Percentiles rank a stretch among this genome's conserved stretches.
Evolutionary conservation across 768 basidiomycete genomes (phyloP).

Genomic region (Lactarius psammicola): DNA sequence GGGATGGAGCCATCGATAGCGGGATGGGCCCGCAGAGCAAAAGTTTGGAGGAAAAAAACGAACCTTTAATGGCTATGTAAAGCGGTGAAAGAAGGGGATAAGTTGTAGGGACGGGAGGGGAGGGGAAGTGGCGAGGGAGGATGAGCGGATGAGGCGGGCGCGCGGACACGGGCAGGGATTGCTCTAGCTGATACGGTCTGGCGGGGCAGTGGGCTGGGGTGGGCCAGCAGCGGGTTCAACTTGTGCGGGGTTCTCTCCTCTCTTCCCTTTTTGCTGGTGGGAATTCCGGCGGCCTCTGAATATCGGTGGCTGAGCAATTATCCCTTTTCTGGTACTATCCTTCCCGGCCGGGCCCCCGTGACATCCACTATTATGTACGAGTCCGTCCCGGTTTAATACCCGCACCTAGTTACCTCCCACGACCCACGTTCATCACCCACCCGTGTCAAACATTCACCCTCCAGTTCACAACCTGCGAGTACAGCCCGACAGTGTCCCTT

Average conservation of each 20-base stretch:
- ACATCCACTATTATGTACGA: not conserved
- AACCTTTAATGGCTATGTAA: constrained; percentile 17
- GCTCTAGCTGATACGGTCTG: constrained; percentile 7
- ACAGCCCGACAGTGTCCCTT: constrained; percentile 29
- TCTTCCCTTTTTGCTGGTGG: constrained; percentile 17
- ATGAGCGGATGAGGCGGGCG: constrained; percentile 21
- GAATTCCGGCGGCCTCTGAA: constrained; percentile 19
- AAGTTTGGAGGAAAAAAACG: constrained; percentile 1
- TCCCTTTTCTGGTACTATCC: not conserved
- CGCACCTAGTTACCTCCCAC: too few species aligned
- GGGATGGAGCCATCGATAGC: constrained; percentile 20
- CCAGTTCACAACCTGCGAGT: too few species aligned
- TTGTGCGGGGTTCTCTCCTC: constrained; percentile 9
- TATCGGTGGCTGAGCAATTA: constrained; percentile 16
- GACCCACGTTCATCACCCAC: too few species aligned
- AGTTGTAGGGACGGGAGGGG: constrained; percentile 11
- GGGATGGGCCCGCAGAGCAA: not conserved
- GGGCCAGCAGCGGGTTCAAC: constrained; percentile 25
- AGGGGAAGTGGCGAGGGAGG: constrained; percentile 12
- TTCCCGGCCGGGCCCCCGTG: not conserved
- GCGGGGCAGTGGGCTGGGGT: constrained; percentile 13
- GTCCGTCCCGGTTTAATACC: too few species aligned
- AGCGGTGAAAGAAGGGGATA: constrained; percentile 4
- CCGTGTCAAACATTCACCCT: too few species aligned
- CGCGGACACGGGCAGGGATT: constrained; percentile 19